phyloP scores from a whole-genome alignment of 164 flowering plant species.

The Dillenia turbinata region DNA sequence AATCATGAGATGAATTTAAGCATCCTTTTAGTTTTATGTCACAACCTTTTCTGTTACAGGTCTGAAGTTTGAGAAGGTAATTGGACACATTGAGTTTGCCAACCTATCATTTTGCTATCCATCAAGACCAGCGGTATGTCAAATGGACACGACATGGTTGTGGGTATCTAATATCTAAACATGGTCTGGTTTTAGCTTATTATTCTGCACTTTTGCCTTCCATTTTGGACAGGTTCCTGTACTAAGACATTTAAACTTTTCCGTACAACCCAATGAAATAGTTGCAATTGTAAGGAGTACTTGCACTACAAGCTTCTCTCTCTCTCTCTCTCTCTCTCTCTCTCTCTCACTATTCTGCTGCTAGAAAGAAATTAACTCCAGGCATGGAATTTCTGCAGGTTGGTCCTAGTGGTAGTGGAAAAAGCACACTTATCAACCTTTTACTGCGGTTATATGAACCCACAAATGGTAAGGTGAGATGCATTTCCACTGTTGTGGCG shows the following conservation, averaged over 20 bases:
- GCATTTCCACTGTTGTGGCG: neutral
- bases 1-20: no score
- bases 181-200: no score
- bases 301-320: no score
- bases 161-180: no score
- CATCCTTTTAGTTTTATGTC: neutral
- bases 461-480: conserved; percentile 70
- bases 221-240: conserved; percentile 54
- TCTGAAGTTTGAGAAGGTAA: conserved; percentile 44
- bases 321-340: neutral
- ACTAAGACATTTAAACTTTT: conserved; percentile 49
- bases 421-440: conserved; percentile 82
- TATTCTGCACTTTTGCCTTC: no score
- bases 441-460: conserved; percentile 93
- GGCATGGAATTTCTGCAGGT: conserved; percentile 39
- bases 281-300: conserved; percentile 73
- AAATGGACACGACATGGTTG: no score
- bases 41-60: conserved; percentile 41
- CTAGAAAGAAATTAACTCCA: no score
- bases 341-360: neutral
- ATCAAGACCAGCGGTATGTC: conserved; percentile 55
- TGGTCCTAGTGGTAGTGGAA: conserved; percentile 97
- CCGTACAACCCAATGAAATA: conserved; percentile 71
- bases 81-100: conserved; percentile 64
- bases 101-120: conserved; percentile 70